A percentile compares a stretch with the other conserved stretches of the same genome.
phyloP scores from a whole-genome alignment of 73 alveolate species.

The Stentor coeruleus region DNA sequence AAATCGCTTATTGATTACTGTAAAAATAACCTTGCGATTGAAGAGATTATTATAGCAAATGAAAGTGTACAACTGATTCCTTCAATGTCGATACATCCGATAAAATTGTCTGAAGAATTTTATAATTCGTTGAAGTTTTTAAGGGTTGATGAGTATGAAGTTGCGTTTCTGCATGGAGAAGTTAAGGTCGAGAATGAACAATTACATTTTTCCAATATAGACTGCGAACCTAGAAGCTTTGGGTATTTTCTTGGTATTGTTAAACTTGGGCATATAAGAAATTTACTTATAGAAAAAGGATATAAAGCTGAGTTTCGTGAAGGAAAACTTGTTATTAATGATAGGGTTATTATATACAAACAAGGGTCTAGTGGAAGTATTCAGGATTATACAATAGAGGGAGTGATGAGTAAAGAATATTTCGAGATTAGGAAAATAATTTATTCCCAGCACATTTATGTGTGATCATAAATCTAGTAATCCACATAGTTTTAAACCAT shows the following conservation, averaged over 20 bases:
- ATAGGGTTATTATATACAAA: not conserved
- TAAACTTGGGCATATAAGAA: not conserved
- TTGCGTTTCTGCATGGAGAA: not conserved
- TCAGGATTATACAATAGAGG: conserved; percentile 1
- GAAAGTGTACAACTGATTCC: conserved; percentile 6
- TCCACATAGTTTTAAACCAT: too few species aligned
- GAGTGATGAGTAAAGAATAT: conserved; percentile 4
- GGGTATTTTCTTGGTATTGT: conserved; percentile 16
- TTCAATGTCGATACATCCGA: not conserved
- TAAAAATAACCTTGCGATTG: not conserved
- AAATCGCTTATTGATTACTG: not conserved
- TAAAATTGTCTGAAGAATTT: not conserved
- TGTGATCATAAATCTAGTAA: not conserved
- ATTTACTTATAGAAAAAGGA: not conserved
- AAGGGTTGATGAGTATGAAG: conserved; percentile 5
- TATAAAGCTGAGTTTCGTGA: conserved; percentile 11
- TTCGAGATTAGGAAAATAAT: conserved; percentile 4
- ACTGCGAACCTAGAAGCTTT: not conserved
- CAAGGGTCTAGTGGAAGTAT: not conserved
- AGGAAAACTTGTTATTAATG: conserved; percentile 12
- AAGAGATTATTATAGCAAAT: not conserved
- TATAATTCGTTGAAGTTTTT: not conserved
- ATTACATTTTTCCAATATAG: not conserved
- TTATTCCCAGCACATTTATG: conserved; percentile 1
- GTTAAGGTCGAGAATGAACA: conserved; percentile 8